Evolutionary conservation across 768 basidiomycete species (phyloP).

Genomic region (Termitomyces sp.): DNA sequence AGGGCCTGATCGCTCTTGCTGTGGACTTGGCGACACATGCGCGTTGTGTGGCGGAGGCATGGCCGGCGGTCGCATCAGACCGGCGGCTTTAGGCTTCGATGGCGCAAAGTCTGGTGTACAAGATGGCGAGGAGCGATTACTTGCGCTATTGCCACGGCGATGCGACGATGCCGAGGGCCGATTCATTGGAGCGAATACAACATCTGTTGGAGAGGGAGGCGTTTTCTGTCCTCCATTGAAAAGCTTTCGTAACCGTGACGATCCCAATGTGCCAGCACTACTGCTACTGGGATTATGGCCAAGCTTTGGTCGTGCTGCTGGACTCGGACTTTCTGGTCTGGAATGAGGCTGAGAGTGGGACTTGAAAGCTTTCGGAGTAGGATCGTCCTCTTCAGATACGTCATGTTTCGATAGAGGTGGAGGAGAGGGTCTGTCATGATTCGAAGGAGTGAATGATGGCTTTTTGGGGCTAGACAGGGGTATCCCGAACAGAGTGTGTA

Average conservation of each 20-base stretch:
- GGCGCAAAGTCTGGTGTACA: slow-evolving; percentile 5
- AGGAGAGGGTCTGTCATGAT: slow-evolving; percentile 17
- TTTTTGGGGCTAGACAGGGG: slow-evolving; percentile 31
- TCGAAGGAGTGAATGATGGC: slow-evolving; percentile 32
- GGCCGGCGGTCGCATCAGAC: slow-evolving; percentile 8
- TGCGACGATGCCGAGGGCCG: slow-evolving; percentile 11
- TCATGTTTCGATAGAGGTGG: slow-evolving; percentile 11
- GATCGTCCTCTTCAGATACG: slow-evolving; percentile 18
- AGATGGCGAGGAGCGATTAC: slow-evolving; percentile 7
- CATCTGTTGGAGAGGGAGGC: slow-evolving; percentile 10
- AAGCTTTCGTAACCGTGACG: slow-evolving; percentile 14
- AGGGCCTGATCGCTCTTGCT: slow-evolving; percentile 10
- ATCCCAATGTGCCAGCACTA: slow-evolving; percentile 20
- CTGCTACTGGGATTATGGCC: slow-evolving; percentile 14
- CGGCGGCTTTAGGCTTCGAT: slow-evolving; percentile 2
- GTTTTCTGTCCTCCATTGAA: slow-evolving; percentile 14
- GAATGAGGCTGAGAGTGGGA: slow-evolving; percentile 17
- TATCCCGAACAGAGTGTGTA: slow-evolving; percentile 42
- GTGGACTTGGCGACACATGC: slow-evolving; percentile 13
- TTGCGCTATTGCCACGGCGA: slow-evolving; percentile 13
- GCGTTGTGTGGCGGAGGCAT: neutral
- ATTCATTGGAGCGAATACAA: slow-evolving; percentile 15
- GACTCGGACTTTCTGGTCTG: slow-evolving; percentile 26
- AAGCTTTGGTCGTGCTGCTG: slow-evolving; percentile 17
- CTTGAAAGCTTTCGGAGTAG: slow-evolving; percentile 23